Evolutionary conservation across 2,329 filamentous ascomycete genomes (phyloP), one percentile per base, ranked within the genome.

Genomic region (Metarhizium album): DNA sequence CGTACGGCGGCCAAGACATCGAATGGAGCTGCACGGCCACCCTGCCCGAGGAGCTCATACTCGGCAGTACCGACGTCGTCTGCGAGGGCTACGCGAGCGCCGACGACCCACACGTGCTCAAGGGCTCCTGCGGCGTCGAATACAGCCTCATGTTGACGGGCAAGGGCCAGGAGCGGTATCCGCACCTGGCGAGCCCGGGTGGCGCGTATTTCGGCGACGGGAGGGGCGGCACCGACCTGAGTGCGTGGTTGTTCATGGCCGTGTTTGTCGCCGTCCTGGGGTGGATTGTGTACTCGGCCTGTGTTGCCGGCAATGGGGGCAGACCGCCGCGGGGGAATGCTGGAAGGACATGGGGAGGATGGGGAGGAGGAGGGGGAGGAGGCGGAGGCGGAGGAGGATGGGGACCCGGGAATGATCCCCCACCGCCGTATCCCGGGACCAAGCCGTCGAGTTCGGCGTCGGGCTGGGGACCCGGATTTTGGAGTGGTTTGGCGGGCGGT

Each of bases 121-220:
- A 87, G 61, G 93, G 93, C 22, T 93, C 87, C 66, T 97, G 91
- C 68, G 93, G 86, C 14, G 90, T 95, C 23, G 88, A 95, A 69
- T 97, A 97, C 67, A 76, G 84, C 14, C 69, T 97, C 6, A 67
- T 86, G 0, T 72, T 97, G 48, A 97, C 90, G 1, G 81, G 84
- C 11, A 73, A 76, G 54, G 93, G 93, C 3, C 82, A 90, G 68
- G 68, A 77, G 58, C 80, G 75, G 58, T 90, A 85, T 64, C 87
- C 85, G 1, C 64, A 77, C 37, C 61, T 80, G 40, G 70, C 67
- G 48, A 67, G 64, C n/a, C 51, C 57, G 42, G 70, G 60, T 43
- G 64, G 61, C 24, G 68, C 59, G 2, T 68, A 66, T 54, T 67
- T 68, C 23, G 57, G 60, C 13, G 52, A 64, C 48, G 61, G 63